phyloP scores from a whole-genome alignment of 345 rosid genomes.

The Lepidium didymum region DNA sequence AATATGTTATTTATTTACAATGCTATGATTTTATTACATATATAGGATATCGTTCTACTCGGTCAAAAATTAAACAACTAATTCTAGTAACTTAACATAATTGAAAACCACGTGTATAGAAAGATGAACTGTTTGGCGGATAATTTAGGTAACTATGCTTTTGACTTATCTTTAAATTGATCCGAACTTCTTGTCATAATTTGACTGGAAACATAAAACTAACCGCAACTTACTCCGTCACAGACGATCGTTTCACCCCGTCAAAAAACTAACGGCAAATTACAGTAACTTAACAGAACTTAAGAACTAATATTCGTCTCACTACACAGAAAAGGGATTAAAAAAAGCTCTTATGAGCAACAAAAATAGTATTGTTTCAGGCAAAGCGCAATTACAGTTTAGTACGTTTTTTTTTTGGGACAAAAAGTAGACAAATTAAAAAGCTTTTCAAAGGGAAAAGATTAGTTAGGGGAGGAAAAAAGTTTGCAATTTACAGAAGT shows the following conservation, averaged over 20 bases:
- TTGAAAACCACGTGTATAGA: no score
- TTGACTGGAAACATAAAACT: not conserved
- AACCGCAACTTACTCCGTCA: not conserved
- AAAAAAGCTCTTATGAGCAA: constrained; percentile 10
- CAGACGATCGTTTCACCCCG: not conserved
- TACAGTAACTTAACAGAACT: not conserved
- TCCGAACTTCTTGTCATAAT: no score
- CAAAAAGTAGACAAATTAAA: not conserved
- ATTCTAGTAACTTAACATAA: no score
- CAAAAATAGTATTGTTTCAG: not conserved
- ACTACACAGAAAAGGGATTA: not conserved
- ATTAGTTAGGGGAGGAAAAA: not conserved
- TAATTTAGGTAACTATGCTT: no score
- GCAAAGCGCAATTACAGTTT: constrained; percentile 20
- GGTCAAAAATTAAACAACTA: no score
- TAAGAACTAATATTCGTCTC: not conserved
- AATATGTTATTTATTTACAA: no score
- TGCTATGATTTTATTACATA: no score
- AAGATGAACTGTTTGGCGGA: no score
- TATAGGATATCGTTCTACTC: no score
- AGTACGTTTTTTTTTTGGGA: not conserved
- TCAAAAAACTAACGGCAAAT: not conserved
- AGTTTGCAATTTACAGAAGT: constrained; percentile 20
- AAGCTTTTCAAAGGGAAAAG: not conserved
- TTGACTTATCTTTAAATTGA: no score